Base-by-base conservation (phyloP, 164 flowering plant species). In the Aristolochia contorta region DNA sequence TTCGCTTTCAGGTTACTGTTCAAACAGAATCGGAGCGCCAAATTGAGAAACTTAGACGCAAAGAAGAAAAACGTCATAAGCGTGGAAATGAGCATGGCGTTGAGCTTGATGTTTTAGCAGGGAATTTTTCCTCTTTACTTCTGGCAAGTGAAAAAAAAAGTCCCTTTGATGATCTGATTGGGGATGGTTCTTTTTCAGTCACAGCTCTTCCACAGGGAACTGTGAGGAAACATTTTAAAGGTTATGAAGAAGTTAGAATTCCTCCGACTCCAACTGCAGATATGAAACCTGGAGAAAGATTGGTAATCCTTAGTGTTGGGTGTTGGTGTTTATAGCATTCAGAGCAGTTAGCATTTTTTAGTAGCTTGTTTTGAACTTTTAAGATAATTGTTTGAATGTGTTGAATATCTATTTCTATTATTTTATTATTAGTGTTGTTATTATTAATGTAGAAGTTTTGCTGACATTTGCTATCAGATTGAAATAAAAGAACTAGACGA, bases 181-280 rank as follows among this genome's bases (percentile, higher is more conserved):
- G 97, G 50, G 70, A 66, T 60, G 97, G 96, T 8, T 15, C 79
- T 5, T 48, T 87, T 19, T 65, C 78, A 15, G 85, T 79, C 62
- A 80, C 79, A 64, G 84, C 92, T 54, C 96, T 94, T 80, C 99
- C 99, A 57, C 86, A 85, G 74, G 99, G 99, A 64, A 91, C 97
- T 59, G 45, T 70, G 6, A 82, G 97, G 74, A 94, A 94, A 70
- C 81, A 86, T 72, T 70, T 69, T 54, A 91, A 91, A 76, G 97
- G 99, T 19, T 94, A 88, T 71, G 97, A 88, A 72, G 99, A 94
- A 79, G 97, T 94, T 53, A 76, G 73, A 53, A 84, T 94, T 32
- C 97, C 97, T 32, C 86, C 95, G 48, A 85, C 80, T 45, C 82
- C 86, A 45, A 83, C 99, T 32, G 88, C 99, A 52, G 82, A 82